These are phyloP conservation scores for Trichoderma cornu-damae DNA, from an alignment of 2,329 filamentous ascomycete genomes.

Conservation along the genomic window DNA sequence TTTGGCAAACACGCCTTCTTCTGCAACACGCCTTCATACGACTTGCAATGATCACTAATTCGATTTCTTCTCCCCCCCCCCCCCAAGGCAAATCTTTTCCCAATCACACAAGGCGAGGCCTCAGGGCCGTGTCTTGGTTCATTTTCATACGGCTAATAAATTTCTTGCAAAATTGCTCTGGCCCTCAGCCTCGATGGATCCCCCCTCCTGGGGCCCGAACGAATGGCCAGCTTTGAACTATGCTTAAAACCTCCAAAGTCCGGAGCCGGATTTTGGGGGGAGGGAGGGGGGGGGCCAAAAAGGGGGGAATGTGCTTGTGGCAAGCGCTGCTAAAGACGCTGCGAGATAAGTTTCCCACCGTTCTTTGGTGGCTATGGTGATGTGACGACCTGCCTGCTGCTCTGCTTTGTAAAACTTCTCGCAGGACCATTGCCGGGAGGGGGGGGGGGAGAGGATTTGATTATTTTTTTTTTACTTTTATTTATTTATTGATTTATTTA, in stretches of 20 bases:
- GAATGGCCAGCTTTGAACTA: conserved; percentile 5
- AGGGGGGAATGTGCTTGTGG: not conserved
- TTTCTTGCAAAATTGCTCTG: conserved; percentile 4
- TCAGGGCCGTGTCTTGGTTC: not conserved
- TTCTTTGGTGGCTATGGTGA: not conserved
- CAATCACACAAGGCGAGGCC: not conserved
- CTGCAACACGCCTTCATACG: not conserved
- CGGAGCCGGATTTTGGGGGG: too few relatives aligned
- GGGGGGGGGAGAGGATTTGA: too few relatives aligned
- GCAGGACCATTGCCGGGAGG: not conserved
- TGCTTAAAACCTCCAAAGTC: conserved; percentile 12
- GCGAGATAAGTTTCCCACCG: too few relatives aligned
- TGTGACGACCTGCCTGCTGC: not conserved
- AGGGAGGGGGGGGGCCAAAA: too few relatives aligned
- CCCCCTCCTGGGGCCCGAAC: conserved; percentile 5
- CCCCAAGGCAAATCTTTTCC: too few relatives aligned
- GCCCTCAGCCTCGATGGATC: not conserved
- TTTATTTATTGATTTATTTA: too few relatives aligned
- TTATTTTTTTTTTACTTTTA: too few relatives aligned
- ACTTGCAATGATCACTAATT: not conserved
- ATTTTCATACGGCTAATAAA: too few relatives aligned
- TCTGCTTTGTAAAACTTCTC: conserved; percentile 9
- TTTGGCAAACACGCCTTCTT: too few relatives aligned
- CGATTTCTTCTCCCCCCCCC: too few relatives aligned
- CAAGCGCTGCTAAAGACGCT: not conserved